phyloP scores from a whole-genome alignment of 352 stramenopile species.

The Phytophthora vignae region DNA sequence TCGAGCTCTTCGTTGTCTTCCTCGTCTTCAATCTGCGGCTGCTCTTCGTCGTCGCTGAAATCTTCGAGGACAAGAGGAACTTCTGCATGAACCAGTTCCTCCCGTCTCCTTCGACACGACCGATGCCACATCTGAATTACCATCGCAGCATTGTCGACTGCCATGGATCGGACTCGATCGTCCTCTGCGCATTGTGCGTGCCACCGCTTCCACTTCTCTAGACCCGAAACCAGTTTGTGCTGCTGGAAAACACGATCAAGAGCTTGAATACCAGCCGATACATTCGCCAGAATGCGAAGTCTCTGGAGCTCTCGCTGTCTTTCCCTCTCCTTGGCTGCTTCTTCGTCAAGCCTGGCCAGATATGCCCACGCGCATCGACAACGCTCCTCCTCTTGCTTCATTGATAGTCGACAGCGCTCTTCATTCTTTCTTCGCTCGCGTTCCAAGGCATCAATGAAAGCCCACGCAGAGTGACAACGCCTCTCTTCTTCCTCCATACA shows the following conservation, averaged over 20 bases:
- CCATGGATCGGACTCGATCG: conserved; percentile 3
- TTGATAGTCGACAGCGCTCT: conserved; percentile 14
- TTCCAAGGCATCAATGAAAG: conserved; percentile 5
- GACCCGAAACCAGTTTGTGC: conserved; percentile 3
- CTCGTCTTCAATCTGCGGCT: conserved; percentile 17
- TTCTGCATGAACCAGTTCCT: conserved; percentile 2
- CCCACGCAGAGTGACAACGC: conserved; percentile 16
- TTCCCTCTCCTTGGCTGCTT: conserved; percentile 6
- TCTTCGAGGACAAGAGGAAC: conserved; percentile 26
- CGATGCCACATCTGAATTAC: conserved; percentile 38
- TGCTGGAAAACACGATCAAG: conserved; percentile 14
- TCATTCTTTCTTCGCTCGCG: conserved; percentile 18
- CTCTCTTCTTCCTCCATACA: conserved; percentile 37
- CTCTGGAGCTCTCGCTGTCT: conserved; percentile 9
- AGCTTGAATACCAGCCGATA: conserved; percentile 14
- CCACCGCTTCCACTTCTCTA: conserved; percentile 25
- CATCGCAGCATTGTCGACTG: conserved; percentile 21
- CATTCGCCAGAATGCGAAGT: background rate
- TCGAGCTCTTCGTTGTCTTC: background rate
- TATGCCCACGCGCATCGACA: conserved; percentile 27
- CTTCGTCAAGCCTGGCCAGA: conserved; percentile 4
- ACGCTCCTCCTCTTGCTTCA: conserved; percentile 28
- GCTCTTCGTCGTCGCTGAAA: conserved; percentile 28
- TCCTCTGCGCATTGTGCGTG: conserved; percentile 2
- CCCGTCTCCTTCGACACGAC: conserved; percentile 5